A percentile compares a stretch with the other conserved stretches of the same genome.
These are phyloP conservation scores for Tulasnella sp. DNA, from an alignment of 768 basidiomycete species.

Conservation along the genomic window DNA sequence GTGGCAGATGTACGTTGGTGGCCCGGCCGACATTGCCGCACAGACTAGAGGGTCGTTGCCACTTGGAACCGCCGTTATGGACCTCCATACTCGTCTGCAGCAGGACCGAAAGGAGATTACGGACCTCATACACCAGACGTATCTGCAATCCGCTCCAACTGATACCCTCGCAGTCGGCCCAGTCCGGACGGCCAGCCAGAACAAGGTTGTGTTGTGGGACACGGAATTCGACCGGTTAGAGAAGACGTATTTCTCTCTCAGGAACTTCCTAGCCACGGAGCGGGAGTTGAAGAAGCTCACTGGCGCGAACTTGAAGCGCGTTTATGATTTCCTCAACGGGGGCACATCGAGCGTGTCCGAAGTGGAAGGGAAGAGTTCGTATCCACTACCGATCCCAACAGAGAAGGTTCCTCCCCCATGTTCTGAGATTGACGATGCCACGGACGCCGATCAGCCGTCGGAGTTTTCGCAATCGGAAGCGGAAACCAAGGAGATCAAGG, in stretches of 20 bases:
- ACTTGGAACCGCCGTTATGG: conserved; percentile 30
- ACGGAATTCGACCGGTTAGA: conserved; percentile 74
- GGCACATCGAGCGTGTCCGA: conserved; percentile 48
- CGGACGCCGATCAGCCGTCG: conserved; percentile 35
- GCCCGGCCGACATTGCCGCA: conserved; percentile 20
- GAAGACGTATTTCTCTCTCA: conserved; percentile 21
- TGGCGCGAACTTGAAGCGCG: conserved; percentile 20
- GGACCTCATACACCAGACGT: conserved; percentile 61
- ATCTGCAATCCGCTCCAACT: conserved; percentile 63
- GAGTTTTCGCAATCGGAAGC: conserved; percentile 32
- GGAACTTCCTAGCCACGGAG: conserved; percentile 36
- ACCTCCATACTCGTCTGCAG: conserved; percentile 59
- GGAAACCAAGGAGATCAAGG: conserved; percentile 20
- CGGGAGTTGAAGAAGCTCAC: conserved; percentile 30
- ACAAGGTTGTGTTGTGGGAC: conserved; percentile 95
- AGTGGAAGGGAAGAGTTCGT: conserved; percentile 43
- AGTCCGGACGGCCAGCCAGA: conserved; percentile 77
- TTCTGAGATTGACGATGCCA: conserved; percentile 43
- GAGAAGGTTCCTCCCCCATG: conserved; percentile 22
- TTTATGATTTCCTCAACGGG: conserved; percentile 17
- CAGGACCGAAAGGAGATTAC: conserved; percentile 52
- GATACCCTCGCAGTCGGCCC: conserved; percentile 82
- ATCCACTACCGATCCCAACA: conserved; percentile 32
- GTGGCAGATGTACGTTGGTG: conserved; percentile 15
- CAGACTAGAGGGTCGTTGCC: conserved; percentile 33